These are phyloP conservation scores for Guyanaporus albipodus DNA, from an alignment of 768 basidiomycete species.

Conservation along the genomic window DNA sequence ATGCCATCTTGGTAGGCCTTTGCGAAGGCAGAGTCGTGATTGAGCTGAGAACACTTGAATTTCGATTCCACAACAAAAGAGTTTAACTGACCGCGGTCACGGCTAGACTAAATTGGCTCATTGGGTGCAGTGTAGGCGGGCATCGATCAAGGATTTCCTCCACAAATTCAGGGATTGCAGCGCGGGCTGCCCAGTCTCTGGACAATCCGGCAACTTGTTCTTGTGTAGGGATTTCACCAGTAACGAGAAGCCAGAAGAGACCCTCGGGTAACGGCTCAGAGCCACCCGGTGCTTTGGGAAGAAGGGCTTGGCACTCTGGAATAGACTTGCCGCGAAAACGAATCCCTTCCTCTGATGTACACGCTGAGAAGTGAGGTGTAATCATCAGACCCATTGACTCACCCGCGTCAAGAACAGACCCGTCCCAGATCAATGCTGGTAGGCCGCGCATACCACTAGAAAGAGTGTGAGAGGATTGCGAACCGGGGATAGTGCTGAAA, in stretches of 20 bases:
- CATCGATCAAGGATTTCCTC: constrained; percentile 94
- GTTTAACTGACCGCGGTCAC: constrained; percentile 73
- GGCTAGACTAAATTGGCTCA: constrained; percentile 97
- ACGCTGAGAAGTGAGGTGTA: not conserved
- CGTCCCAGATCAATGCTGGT: constrained; percentile 97
- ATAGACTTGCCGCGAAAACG: constrained; percentile 97
- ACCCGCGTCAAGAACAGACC: constrained; percentile 94
- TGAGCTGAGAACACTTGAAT: constrained; percentile 47
- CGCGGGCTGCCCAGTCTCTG: constrained; percentile 92
- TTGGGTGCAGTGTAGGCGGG: constrained; percentile 92
- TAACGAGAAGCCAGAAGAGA: constrained; percentile 94
- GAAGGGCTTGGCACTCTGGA: constrained; percentile 78
- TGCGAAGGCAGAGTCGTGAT: constrained; percentile 95
- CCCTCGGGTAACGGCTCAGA: constrained; percentile 89
- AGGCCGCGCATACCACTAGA: constrained; percentile 81
- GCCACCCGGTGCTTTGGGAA: constrained; percentile 88
- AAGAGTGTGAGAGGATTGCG: constrained; percentile 5
- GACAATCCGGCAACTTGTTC: constrained; percentile 86
- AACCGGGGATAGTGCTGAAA: not conserved
- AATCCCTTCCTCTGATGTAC: constrained; percentile 80
- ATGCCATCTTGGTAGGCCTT: constrained; percentile 91
- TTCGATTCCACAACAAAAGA: not conserved
- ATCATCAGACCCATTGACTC: constrained; percentile 17
- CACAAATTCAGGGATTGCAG: constrained; percentile 89
- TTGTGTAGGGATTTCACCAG: constrained; percentile 88